Percentiles rank a stretch among this genome's conserved stretches.
Conservation (phyloP, 2,329 filamentous ascomycete species). For the Paracoccidioides brasiliensis region DNA sequence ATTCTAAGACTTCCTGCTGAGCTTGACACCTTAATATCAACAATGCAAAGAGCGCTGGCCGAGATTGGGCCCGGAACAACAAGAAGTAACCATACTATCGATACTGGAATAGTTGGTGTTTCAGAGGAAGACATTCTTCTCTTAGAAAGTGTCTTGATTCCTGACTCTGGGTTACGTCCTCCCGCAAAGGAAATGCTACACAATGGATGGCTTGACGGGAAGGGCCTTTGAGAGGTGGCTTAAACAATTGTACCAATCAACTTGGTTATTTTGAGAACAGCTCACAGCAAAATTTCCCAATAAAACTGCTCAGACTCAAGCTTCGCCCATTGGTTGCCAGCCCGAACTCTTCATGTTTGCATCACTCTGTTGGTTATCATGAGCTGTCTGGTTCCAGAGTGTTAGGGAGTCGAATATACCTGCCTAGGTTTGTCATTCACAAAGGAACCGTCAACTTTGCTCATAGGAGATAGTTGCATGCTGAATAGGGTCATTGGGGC, state of each 20-base stretch:
- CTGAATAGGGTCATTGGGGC: neutral
- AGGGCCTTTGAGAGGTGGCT: neutral
- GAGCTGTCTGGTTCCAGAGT: too few species aligned
- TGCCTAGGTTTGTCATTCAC: neutral
- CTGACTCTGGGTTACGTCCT: slow-evolving; percentile 3
- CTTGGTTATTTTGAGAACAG: too few species aligned
- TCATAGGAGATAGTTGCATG: neutral
- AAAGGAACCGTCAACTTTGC: neutral
- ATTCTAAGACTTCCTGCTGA: slow-evolving; percentile 4
- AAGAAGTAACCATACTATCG: neutral
- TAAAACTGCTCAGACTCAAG: too few species aligned
- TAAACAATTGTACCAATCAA: neutral
- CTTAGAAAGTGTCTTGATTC: slow-evolving; percentile 3
- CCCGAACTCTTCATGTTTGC: too few species aligned
- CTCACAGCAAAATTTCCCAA: too few species aligned
- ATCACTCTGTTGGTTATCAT: too few species aligned
- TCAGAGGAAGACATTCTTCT: slow-evolving; percentile 3
- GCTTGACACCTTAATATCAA: slow-evolving; percentile 1
- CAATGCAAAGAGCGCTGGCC: slow-evolving; percentile 4
- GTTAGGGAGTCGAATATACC: too few species aligned
- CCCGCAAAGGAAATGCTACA: slow-evolving; percentile 1
- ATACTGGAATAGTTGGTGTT: slow-evolving; percentile 1
- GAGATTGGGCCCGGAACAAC: neutral
- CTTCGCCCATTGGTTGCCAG: too few species aligned
- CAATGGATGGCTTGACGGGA: neutral